Evolutionary conservation across 31 red algal species (phyloP).

Genomic region (Pterothamnion heteromorphum): DNA sequence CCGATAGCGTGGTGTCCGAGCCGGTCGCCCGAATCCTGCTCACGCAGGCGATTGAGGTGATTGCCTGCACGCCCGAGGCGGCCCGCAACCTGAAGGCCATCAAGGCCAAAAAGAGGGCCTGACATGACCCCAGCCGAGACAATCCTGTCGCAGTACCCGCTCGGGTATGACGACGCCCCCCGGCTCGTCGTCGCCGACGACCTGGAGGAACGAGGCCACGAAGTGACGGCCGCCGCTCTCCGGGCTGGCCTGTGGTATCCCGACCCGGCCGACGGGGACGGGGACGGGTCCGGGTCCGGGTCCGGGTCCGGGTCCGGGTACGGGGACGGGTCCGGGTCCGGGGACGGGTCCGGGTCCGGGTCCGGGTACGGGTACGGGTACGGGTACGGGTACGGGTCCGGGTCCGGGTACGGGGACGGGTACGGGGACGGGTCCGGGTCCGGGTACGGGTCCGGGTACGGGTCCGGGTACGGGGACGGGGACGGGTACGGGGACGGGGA

Average conservation of each 20-base stretch:
- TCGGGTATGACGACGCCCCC: no score
- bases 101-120: no score
- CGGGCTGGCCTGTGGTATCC: not conserved
- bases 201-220: no score
- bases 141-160: no score
- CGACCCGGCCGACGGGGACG: not conserved
- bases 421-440: not conserved
- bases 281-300: not conserved
- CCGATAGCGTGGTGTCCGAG: no score
- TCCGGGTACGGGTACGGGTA: not conserved
- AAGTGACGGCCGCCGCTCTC: no score
- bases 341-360: not conserved
- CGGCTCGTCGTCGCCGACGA: no score
- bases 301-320: not conserved
- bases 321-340: not conserved
- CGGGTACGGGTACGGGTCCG: not conserved
- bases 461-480: not conserved
- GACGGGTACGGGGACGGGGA: not conserved
- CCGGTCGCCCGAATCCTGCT: no score
- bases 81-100: no score
- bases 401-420: not conserved
- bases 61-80: no score
- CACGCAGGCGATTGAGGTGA: no score
- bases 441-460: not conserved
- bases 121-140: no score